These are phyloP conservation scores for Parvularia atlantis DNA, from an alignment of 78 protist species.

Conservation along the genomic window DNA sequence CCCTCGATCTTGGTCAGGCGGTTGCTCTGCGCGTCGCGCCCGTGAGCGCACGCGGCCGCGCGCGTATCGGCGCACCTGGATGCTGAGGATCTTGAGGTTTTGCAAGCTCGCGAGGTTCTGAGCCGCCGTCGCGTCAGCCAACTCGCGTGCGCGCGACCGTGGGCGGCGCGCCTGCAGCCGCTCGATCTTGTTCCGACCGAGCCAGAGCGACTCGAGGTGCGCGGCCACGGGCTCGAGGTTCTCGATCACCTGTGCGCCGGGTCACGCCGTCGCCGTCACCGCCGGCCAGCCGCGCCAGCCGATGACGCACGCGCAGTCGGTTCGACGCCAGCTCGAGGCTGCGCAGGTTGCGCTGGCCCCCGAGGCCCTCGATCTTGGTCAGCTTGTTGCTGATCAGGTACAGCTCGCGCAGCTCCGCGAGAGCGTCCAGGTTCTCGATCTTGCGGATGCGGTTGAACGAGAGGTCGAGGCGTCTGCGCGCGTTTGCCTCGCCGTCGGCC, in stretches of 20 bases:
- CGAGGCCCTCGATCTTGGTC: neutral
- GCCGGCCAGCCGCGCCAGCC: too few species aligned
- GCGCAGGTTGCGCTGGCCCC: neutral
- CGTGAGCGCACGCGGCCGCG: too few species aligned
- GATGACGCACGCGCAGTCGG: neutral
- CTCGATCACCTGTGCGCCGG: neutral
- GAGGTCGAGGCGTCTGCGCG: neutral
- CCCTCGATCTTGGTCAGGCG: neutral
- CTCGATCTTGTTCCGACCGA: slow-evolving; percentile 11
- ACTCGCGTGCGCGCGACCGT: too few species aligned
- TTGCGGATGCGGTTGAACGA: neutral
- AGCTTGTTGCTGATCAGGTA: neutral
- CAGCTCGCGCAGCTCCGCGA: neutral
- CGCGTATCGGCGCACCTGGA: neutral
- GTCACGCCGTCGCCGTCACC: neutral
- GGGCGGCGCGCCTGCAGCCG: too few species aligned
- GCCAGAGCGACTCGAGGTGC: neutral
- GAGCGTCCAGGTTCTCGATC: neutral
- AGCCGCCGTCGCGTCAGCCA: neutral
- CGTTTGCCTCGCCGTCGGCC: neutral
- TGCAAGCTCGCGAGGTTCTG: too few species aligned
- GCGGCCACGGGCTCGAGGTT: neutral
- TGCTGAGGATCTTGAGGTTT: neutral
- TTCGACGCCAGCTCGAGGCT: slow-evolving; percentile 12
- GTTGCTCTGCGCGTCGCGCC: neutral